phyloP scores from a whole-genome alignment of 305 asterid species.

The Salvia sclarea region DNA sequence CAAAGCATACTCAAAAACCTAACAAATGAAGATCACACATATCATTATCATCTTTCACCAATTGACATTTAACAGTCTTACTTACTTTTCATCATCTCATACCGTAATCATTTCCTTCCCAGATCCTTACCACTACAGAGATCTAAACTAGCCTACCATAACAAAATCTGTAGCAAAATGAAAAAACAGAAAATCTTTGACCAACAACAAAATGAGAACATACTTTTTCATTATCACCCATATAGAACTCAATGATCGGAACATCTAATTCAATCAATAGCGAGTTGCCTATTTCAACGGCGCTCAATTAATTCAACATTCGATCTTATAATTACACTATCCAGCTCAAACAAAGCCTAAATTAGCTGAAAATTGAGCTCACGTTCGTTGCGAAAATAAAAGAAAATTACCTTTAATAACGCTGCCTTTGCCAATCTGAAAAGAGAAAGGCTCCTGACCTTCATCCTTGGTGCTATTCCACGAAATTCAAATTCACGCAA shows the following conservation, averaged over 20 bases:
- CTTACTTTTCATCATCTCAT: background rate
- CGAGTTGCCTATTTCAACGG: background rate
- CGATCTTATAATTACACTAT: background rate
- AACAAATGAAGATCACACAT: background rate
- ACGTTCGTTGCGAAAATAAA: background rate
- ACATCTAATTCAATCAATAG: background rate
- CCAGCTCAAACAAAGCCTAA: background rate
- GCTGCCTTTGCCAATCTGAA: constrained; percentile 75
- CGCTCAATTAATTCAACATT: background rate
- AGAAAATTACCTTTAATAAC: constrained; percentile 75
- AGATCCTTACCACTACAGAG: background rate
- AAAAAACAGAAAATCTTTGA: no score
- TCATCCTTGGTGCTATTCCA: constrained; percentile 86
- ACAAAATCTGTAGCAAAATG: background rate
- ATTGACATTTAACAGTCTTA: background rate
- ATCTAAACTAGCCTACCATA: background rate
- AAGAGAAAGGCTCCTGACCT: constrained; percentile 84
- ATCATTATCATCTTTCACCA: background rate
- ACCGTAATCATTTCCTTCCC: background rate
- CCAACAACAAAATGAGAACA: constrained; percentile 8
- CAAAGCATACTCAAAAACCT: background rate
- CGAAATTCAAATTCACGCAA: constrained; percentile 23
- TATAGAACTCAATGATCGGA: background rate
- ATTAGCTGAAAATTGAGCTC: background rate
- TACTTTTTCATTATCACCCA: background rate